These are phyloP conservation scores for Tolypocladium inflatum DNA, from an alignment of 2,329 filamentous ascomycete species.

Conservation along the genomic window DNA sequence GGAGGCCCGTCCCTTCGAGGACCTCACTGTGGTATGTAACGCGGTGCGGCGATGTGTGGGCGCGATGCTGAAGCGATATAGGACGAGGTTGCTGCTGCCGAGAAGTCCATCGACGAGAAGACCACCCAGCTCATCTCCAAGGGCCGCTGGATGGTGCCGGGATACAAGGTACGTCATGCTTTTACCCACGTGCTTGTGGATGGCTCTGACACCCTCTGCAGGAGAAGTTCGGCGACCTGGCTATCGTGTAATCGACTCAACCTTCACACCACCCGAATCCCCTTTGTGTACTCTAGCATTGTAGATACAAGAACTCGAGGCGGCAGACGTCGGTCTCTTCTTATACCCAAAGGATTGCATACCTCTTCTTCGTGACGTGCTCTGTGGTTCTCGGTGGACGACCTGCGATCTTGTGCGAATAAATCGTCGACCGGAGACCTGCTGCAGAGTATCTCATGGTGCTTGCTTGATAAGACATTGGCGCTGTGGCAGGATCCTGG, in stretches of 20 bases:
- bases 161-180: constrained; percentile 76
- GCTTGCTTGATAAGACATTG: background rate
- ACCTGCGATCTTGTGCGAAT: background rate
- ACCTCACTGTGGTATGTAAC: constrained; percentile 86
- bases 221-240: constrained; percentile 99
- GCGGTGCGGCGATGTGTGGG: background rate
- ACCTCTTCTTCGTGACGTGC: background rate
- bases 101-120: constrained; percentile 96
- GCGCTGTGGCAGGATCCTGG: background rate
- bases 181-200: background rate
- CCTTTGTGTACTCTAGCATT: constrained; percentile 60
- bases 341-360: constrained; percentile 17
- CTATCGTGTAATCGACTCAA: constrained; percentile 65
- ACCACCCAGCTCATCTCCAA: constrained; percentile 89
- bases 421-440: background rate
- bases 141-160: constrained; percentile 95
- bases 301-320: constrained; percentile 48
- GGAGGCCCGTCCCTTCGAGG: constrained; percentile 88
- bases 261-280: constrained; percentile 29
- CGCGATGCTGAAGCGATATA: constrained; percentile 28
- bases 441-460: background rate
- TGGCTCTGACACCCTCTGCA: constrained; percentile 42
- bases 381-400: background rate
- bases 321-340: constrained; percentile 21
- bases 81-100: constrained; percentile 91